These are phyloP conservation scores for Fusarium tjaetaba DNA, from an alignment of 2,329 filamentous ascomycete species.

Conservation along the genomic window DNA sequence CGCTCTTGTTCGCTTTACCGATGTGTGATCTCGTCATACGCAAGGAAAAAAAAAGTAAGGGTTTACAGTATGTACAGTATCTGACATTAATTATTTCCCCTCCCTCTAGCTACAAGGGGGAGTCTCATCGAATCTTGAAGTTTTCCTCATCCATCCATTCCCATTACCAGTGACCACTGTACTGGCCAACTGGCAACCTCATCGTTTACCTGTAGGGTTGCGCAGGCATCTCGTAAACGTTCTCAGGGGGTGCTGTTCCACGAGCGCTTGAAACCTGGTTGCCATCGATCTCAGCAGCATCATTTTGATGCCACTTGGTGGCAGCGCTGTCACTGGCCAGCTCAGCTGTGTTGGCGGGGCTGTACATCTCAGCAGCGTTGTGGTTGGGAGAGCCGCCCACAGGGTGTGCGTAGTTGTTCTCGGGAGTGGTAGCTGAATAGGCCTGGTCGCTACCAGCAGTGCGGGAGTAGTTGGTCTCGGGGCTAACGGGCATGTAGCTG, in stretches of 20 bases:
- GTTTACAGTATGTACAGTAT: slow-evolving; percentile 46
- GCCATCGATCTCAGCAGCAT: slow-evolving; percentile 54
- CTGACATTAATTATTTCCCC: slow-evolving; percentile 44
- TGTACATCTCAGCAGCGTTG: slow-evolving; percentile 40
- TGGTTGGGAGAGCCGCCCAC: slow-evolving; percentile 30
- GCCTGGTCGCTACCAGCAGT: slow-evolving; percentile 29
- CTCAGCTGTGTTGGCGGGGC: slow-evolving; percentile 45
- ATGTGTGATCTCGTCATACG: slow-evolving; percentile 31
- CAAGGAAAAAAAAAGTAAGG: slow-evolving; percentile 32
- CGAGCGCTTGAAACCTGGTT: slow-evolving; percentile 45
- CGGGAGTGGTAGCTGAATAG: slow-evolving; percentile 31
- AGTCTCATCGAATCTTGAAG: slow-evolving; percentile 24
- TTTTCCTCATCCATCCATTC: slow-evolving; percentile 20
- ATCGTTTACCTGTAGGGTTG: slow-evolving; percentile 49
- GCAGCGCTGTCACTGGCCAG: slow-evolving; percentile 48
- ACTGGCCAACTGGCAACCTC: background rate
- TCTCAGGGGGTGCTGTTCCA: slow-evolving; percentile 43
- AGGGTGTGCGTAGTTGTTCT: slow-evolving; percentile 40
- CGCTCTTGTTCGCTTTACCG: slow-evolving; percentile 25
- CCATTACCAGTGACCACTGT: background rate
- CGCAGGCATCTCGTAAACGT: slow-evolving; percentile 57
- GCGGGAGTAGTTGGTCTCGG: slow-evolving; percentile 35
- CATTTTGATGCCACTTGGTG: slow-evolving; percentile 48
- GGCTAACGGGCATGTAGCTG: slow-evolving; percentile 44
- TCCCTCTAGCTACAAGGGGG: slow-evolving; percentile 15